Conservation (phyloP, 257 asterid species). For the Striga asiatica region DNA sequence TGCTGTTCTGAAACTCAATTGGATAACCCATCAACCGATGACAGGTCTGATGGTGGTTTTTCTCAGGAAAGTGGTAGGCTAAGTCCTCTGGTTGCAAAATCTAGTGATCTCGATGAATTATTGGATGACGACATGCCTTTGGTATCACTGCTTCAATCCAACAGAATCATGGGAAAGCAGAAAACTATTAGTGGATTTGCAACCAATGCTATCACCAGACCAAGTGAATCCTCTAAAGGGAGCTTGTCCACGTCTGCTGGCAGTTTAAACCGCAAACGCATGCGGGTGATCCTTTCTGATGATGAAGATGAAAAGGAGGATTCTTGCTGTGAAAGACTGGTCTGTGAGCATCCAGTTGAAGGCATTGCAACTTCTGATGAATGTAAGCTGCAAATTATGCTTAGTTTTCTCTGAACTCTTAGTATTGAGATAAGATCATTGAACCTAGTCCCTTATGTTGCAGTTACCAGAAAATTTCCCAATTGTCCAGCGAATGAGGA, state of each 20-base stretch:
- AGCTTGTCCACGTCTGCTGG: conserved; percentile 42
- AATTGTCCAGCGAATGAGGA: conserved; percentile 24
- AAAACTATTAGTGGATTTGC: conserved; percentile 21
- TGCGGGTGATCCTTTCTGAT: conserved; percentile 73
- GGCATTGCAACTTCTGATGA: conserved; percentile 66
- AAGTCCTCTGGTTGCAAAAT: conserved; percentile 26
- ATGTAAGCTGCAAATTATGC: conserved; percentile 34
- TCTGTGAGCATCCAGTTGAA: conserved; percentile 31
- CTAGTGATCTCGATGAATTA: conserved; percentile 33
- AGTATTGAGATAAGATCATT: conserved; percentile 16
- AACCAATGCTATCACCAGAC: conserved; percentile 22
- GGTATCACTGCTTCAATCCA: conserved; percentile 35
- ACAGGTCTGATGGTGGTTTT: conserved; percentile 37
- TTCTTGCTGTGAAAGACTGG: conserved; percentile 24
- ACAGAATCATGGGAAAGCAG: conserved; percentile 26
- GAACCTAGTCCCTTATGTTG: conserved; percentile 25
- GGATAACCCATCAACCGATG: conserved; percentile 41
- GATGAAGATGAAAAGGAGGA: conserved; percentile 56
- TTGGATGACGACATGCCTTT: conserved; percentile 35
- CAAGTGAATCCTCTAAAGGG: conserved; percentile 30
- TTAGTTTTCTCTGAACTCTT: conserved; percentile 12
- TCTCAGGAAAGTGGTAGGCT: conserved; percentile 26
- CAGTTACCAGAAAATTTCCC: conserved; percentile 37
- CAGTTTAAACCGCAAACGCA: conserved; percentile 59
- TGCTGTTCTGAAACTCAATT: conserved; percentile 70